Evolutionary conservation across 225 moss, liverwort and hornwort genomes (phyloP), one percentile per base, ranked within the genome.

Genomic region (Bryum argenteum): DNA sequence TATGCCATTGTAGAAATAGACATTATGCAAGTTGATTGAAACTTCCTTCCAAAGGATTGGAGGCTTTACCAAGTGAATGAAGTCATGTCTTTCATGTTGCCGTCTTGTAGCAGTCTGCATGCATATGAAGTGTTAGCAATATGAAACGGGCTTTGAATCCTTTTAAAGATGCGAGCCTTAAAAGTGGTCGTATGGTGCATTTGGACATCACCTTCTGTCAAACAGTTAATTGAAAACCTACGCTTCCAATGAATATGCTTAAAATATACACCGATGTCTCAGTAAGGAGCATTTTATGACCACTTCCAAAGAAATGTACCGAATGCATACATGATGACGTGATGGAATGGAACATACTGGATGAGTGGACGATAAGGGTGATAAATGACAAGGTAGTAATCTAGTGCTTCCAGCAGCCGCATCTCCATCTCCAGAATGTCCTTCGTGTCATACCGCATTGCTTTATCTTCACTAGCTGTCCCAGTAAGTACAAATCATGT

Each of bases 401-500:
- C 94, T 65, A 98, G 78, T 45, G 94, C 98, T 89, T 98, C 98
- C 81, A 94, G 59, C 37, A 98, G 82, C 50, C 89, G 83, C 98
- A 94, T 98, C 81, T 98, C 98, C 98, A 98, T 98, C 85, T 98
- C 94, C 40, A 98, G 80, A 33, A 98, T 89, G 71, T 98, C 98
- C 87, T 98, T 98, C 54, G 87, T 81, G 16, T 91, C 98, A 76
- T 89, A 94, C 14, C 90, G 89, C 66, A 70, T 82, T 33, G 87
- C 91, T 80, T 94, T 98, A 69, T 94, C 97, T 58, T 98, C 94
- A 59, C 86, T 58, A 58, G 87, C 94, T 91, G 91, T 47, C 24
- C 48, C n/a, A 56, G 37, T 42, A 44, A 57, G 4, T 5, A 58
- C 48, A 47, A 44, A 66, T 28, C 3, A 73, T 14, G 57, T 37